A percentile compares a stretch with the other conserved stretches of the same genome.
These are phyloP conservation scores for Scleroderma bovista DNA, from an alignment of 768 basidiomycete genomes.

Conservation along the genomic window DNA sequence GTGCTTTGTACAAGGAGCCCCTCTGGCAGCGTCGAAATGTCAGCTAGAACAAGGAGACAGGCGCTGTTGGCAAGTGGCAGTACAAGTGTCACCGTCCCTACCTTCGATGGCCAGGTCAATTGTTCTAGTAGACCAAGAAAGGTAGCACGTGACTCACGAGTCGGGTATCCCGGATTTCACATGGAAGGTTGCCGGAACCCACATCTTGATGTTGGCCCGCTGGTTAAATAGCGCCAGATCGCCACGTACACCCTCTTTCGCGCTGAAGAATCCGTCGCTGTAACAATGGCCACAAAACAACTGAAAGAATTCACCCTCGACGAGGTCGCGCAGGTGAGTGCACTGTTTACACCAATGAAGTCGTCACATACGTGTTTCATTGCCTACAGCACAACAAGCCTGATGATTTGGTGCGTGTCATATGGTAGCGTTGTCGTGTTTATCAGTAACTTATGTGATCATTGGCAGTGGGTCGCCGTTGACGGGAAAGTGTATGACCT, in stretches of 20 bases:
- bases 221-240: not conserved
- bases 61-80: no score
- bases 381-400: conserved; percentile 59
- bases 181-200: not conserved
- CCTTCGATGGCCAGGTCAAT: not conserved
- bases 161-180: conserved; percentile 2
- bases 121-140: not conserved
- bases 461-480: conserved; percentile 68
- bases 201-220: conserved; percentile 1
- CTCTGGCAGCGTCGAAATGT: not conserved
- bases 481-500: conserved; percentile 84
- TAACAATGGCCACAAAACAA: conserved; percentile 25
- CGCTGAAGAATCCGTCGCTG: not conserved
- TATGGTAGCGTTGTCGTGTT: not conserved
- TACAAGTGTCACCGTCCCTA: no score
- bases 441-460: not conserved
- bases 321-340: conserved; percentile 50
- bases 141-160: conserved; percentile 3
- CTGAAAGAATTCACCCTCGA: conserved; percentile 48
- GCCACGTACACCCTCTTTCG: not conserved
- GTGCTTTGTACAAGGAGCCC: not conserved
- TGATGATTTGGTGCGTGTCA: conserved; percentile 60
- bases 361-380: not conserved
- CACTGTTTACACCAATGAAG: not conserved
- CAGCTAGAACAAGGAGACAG: not conserved